Base-by-base conservation (phyloP, 1,284 basidiomycete species). In the Moniliella sp. region DNA sequence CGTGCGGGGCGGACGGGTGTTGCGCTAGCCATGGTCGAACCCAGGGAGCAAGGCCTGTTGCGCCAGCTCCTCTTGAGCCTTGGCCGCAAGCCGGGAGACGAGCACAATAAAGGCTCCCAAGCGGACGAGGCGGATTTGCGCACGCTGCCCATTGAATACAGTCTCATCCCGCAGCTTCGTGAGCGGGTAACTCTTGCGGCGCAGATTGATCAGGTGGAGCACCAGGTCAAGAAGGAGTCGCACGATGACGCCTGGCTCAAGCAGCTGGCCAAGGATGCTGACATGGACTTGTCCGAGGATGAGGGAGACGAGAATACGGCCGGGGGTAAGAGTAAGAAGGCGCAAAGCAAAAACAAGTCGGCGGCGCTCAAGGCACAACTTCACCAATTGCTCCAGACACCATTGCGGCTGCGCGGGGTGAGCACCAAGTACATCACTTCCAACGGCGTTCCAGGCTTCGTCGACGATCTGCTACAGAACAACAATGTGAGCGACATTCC, bases 221-320 rank as follows among this genome's bases (percentile, higher is more conserved):
- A 97, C 61, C 72, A 69, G 39, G 67, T 74, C 25, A 76, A 74
- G 52, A 97, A 94, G 65, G 71, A 70, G 34, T 78, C 77, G 32
- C 79, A 93, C 56, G 91, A 99, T 39, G 72, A 72, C 42, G 79
- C 77, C 40, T 97, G 91, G 91, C 65, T 94, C 44, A 71, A 70
- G 34, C 78, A 86, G 55, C 70, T 84, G 0, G 91, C 88, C 2
- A 78, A 83, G 41, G 81, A 77, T n/a, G 73, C 94, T 67, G 21
- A n/a, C n/a, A 7, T 23, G 7, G 88, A 91, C 39, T n/a, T 23
- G n/a, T 78, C 81, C 41, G 39, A 48, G 5, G 21, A 32, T 2
- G 47, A 46, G 19, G 35, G 33, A 0, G 45, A 36, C 30, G 62
- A 48, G 8, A 60, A 59, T 1, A 64, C 64, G 25, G 59, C 56